Evolutionary conservation across 176 grass and related monocot species (phyloP).

Genomic region (Oryza meyeriana): DNA sequence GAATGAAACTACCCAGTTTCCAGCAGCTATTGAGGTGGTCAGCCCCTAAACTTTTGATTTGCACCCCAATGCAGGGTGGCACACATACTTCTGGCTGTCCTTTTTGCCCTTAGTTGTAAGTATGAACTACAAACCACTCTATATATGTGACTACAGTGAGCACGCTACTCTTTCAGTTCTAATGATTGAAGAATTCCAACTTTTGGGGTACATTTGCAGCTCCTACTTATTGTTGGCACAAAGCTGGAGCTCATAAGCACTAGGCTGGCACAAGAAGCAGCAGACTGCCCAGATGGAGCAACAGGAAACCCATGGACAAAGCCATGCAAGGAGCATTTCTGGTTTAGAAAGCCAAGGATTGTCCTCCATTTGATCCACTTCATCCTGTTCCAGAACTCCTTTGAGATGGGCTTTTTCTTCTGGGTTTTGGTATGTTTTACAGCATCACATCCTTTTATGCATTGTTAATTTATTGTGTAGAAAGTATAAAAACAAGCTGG

Average conservation of each 20-base stretch:
- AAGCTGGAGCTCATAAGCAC: slow-evolving; percentile 61
- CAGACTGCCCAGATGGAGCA: not conserved
- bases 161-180: not conserved
- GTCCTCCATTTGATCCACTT: slow-evolving; percentile 60
- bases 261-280: slow-evolving; percentile 38
- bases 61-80: slow-evolving; percentile 61
- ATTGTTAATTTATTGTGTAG: not conserved
- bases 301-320: slow-evolving; percentile 8
- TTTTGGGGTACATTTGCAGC: slow-evolving; percentile 25
- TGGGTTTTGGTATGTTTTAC: slow-evolving; percentile 44
- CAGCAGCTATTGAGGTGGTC: not conserved
- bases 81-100: slow-evolving; percentile 75
- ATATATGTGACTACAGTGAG: not conserved
- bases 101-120: slow-evolving; percentile 80
- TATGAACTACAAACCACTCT: not conserved
- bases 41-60: not conserved
- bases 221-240: slow-evolving; percentile 54
- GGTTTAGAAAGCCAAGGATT: slow-evolving; percentile 34
- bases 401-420: slow-evolving; percentile 65
- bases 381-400: slow-evolving; percentile 61
- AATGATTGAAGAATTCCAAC: not conserved
- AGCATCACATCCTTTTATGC: not conserved
- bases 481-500: not conserved
- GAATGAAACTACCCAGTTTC: not conserved
- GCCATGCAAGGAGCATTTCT: slow-evolving; percentile 53